phyloP scores from a whole-genome alignment of 345 rosid genomes.

The Mallotus nudiflorus region DNA sequence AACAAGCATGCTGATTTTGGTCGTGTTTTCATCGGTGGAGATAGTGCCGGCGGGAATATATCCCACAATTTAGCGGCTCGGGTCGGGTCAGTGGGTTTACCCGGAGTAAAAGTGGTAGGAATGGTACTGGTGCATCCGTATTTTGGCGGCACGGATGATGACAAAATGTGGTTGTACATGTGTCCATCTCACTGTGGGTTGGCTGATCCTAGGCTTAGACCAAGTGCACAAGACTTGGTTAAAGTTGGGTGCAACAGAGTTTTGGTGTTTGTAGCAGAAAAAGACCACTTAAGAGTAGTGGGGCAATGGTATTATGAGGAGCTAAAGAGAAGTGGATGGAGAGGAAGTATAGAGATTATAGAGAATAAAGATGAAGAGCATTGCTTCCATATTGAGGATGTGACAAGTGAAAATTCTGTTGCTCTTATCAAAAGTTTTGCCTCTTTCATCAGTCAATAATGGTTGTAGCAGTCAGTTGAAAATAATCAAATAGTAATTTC shows the following conservation, averaged over 20 bases:
- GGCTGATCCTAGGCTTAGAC: conserved; percentile 46
- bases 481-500: too few species aligned
- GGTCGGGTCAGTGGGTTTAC: conserved; percentile 31
- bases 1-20: conserved; percentile 31
- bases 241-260: conserved; percentile 34
- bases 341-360: conserved; percentile 24
- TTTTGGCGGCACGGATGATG: conserved; percentile 47
- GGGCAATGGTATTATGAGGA: conserved; percentile 27
- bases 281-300: conserved; percentile 27
- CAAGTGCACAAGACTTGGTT: conserved; percentile 27
- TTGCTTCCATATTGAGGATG: conserved; percentile 20
- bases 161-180: conserved; percentile 46
- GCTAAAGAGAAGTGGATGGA: conserved; percentile 39
- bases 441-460: not conserved
- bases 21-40: conserved; percentile 37
- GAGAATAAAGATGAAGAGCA: conserved; percentile 30
- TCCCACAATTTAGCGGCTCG: conserved; percentile 30
- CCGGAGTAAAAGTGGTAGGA: conserved; percentile 30
- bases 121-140: conserved; percentile 47
- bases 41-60: conserved; percentile 49
- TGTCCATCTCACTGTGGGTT: conserved; percentile 32
- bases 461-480: too few species aligned
- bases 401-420: not conserved
- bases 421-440: not conserved
- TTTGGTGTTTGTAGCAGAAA: conserved; percentile 36